Base-by-base conservation (phyloP, 768 basidiomycete species). In the Pleurotus tuoliensis region DNA sequence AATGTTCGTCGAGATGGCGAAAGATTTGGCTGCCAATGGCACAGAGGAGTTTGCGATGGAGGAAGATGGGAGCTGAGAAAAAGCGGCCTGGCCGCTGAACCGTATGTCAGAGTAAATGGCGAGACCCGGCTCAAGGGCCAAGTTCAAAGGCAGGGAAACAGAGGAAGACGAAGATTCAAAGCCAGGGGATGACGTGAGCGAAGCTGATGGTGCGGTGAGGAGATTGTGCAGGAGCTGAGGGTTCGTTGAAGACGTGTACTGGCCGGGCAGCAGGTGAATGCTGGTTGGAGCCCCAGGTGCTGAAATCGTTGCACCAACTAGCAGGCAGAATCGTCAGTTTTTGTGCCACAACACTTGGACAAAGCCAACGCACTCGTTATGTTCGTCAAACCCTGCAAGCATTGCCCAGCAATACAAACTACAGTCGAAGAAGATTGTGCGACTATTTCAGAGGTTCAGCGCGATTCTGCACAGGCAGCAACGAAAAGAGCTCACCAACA, bases 391-490 rank as follows among this genome's bases (percentile, higher is more conserved):
- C 91, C 91, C 69, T 91, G 80, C 56, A 92, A 72, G 76, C 91
- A 92, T 87, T 93, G 90, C 63, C 90, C 90, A 68, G 90, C 87
- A 88, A 90, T 76, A 78, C 90, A 92, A 59, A 93, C 76, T 56
- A 92, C 83, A 64, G 85, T 70, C 58, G 74, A 68, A 62, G 79
- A 76, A 69, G 76, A 71, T 70, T 86, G 83, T 58, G 86, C 84
- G 66, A 75, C 82, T 84, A 54, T 3, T 50, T 39, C 24, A 56
- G 62, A 34, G 55, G 46, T 20, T 15, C 22, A 47, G 16, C 22
- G 34, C 24, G 30, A 13, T 44, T 44, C 20, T n/a, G 30, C 30
- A 34, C 11, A 11, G 30, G 30, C 18, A 39, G 25, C 47, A 51
- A 40, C 5, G n/a, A 7, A 37, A 27, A 18, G 16, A 9, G 69